phyloP scores from a whole-genome alignment of 352 stramenopile species.

The Nothophytophthora sp. region DNA sequence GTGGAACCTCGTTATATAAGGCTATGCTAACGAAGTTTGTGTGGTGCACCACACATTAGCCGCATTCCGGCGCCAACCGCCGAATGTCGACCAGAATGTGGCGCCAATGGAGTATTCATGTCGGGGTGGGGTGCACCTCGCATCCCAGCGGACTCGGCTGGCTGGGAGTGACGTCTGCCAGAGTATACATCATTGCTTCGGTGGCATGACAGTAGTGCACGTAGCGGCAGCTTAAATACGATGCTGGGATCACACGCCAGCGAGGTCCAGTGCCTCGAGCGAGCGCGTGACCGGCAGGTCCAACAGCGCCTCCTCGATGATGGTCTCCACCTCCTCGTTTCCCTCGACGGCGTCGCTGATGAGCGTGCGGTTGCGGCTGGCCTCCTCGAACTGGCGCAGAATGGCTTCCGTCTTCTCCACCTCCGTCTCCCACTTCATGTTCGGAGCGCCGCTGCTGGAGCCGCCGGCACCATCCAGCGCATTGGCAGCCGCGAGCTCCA shows the following conservation, averaged over 20 bases:
- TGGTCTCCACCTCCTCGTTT: constrained; percentile 56
- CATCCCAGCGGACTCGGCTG: too few relatives aligned
- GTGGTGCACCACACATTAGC: not conserved
- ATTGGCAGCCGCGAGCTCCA: constrained; percentile 40
- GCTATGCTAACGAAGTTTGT: not conserved
- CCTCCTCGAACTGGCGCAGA: constrained; percentile 79
- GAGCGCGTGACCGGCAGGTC: constrained; percentile 73
- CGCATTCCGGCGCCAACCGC: not conserved
- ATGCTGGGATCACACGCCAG: constrained; percentile 42
- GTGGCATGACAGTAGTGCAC: too few relatives aligned
- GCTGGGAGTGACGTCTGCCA: too few relatives aligned
- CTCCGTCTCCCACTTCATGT: constrained; percentile 76
- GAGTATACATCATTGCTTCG: too few relatives aligned
- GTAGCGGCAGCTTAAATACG: not conserved
- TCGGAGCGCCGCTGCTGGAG: constrained; percentile 34
- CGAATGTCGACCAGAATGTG: not conserved
- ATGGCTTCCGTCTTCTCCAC: constrained; percentile 83
- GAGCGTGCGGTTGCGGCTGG: constrained; percentile 60
- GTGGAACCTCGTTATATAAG: not conserved
- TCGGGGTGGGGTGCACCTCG: not conserved
- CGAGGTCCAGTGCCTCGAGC: constrained; percentile 78
- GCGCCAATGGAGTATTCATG: not conserved
- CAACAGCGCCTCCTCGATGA: constrained; percentile 64
- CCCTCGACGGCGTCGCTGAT: constrained; percentile 50
- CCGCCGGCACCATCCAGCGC: constrained; percentile 36